A percentile compares a stretch with the other conserved stretches of the same genome.
Evolutionary conservation across 2,329 filamentous ascomycete species (phyloP).

Genomic region (Coniochaeta prunicola): DNA sequence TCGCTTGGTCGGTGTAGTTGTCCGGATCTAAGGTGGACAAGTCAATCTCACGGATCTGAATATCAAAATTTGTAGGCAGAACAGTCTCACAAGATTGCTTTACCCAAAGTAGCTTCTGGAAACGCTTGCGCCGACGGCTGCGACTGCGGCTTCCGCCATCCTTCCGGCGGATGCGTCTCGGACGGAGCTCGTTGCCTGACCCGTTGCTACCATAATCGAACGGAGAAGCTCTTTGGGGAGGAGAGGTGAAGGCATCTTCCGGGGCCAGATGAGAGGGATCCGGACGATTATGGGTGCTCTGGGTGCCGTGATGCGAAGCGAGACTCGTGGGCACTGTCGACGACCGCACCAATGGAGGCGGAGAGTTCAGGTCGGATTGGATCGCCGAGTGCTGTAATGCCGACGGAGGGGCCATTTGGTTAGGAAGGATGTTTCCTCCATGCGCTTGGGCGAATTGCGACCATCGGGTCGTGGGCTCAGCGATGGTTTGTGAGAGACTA

Average conservation of each 20-base stretch:
- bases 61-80: neutral
- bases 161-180: slow-evolving; percentile 34
- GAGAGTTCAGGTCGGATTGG: slow-evolving; percentile 18
- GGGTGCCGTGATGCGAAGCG: slow-evolving; percentile 8
- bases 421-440: neutral
- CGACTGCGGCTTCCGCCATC: slow-evolving; percentile 56
- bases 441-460: neutral
- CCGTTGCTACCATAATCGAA: slow-evolving; percentile 27
- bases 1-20: slow-evolving; percentile 96
- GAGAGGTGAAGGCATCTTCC: slow-evolving; percentile 70
- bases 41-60: slow-evolving; percentile 1
- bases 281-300: slow-evolving; percentile 24
- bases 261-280: slow-evolving; percentile 69
- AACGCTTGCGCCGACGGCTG: slow-evolving; percentile 59
- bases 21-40: slow-evolving; percentile 65
- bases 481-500: neutral
- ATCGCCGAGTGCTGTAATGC: slow-evolving; percentile 19
- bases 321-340: slow-evolving; percentile 30
- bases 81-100: slow-evolving; percentile 73
- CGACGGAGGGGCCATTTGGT: slow-evolving; percentile 21
- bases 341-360: slow-evolving; percentile 28
- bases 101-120: slow-evolving; percentile 98
- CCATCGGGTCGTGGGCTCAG: no score
- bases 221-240: slow-evolving; percentile 45
- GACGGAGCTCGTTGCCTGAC: slow-evolving; percentile 25